Conservation (phyloP, 441 rosid species). For the Raphanus hybrid region DNA sequence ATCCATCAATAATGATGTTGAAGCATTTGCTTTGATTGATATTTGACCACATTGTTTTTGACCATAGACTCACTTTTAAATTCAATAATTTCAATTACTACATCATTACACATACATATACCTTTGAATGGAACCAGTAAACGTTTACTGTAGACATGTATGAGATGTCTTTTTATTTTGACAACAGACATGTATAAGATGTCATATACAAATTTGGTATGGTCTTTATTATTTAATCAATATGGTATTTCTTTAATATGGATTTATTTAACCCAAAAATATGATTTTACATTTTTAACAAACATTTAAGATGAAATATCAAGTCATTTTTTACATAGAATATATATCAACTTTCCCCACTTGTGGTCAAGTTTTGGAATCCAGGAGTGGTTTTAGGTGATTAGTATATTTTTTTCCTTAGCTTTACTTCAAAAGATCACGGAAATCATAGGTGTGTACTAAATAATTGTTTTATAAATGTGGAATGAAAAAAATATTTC, state of each 20-base stretch:
- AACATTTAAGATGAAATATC: constrained; percentile 2
- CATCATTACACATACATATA: constrained; percentile 23
- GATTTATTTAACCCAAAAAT: constrained; percentile 26
- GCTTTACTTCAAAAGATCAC: not conserved
- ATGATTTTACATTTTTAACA: constrained; percentile 29
- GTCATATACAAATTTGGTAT: constrained; percentile 14
- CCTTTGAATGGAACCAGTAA: constrained; percentile 13
- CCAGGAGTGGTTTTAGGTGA: not conserved
- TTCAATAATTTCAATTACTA: constrained; percentile 12
- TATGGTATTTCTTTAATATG: constrained; percentile 30
- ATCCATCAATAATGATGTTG: constrained; percentile 19
- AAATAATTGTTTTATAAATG: not conserved
- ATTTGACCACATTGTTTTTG: constrained; percentile 36
- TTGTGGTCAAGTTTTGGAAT: constrained; percentile 9
- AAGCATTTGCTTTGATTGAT: not conserved
- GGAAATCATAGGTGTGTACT: not conserved
- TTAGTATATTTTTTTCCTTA: not conserved
- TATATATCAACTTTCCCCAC: not conserved
- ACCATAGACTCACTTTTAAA: constrained; percentile 12
- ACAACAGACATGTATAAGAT: constrained; percentile 1
- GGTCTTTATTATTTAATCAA: constrained; percentile 10
- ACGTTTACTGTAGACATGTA: not conserved
- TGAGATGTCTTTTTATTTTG: too few species aligned
- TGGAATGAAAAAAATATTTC: not conserved
- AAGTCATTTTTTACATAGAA: not conserved